Conservation (phyloP, 2,329 filamentous ascomycete genomes). For the Trichophyton rubrum region DNA sequence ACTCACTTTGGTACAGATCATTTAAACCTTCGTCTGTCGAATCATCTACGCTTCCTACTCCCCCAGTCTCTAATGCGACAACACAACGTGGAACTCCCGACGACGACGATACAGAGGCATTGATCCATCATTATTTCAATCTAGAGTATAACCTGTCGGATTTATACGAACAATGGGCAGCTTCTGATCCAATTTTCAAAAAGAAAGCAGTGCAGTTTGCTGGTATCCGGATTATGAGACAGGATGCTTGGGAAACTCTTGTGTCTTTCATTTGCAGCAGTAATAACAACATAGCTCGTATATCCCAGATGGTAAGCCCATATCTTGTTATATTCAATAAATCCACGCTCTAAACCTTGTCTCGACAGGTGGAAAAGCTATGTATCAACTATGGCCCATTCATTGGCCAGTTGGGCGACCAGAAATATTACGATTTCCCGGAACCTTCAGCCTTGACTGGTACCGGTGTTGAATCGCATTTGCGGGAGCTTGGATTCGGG, state of each 20-base stretch:
- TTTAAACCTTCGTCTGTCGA: slow-evolving; percentile 38
- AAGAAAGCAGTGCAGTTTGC: slow-evolving; percentile 76
- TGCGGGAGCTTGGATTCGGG: slow-evolving; percentile 79
- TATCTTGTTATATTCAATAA: neutral
- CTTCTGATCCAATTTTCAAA: slow-evolving; percentile 74
- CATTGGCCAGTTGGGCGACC: slow-evolving; percentile 56
- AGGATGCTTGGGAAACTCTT: slow-evolving; percentile 92
- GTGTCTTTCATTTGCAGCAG: slow-evolving; percentile 95
- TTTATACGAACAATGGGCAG: slow-evolving; percentile 80
- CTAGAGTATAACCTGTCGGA: slow-evolving; percentile 60
- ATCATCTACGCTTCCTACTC: slow-evolving; percentile 23
- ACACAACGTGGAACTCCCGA: slow-evolving; percentile 16
- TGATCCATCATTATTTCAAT: slow-evolving; percentile 79
- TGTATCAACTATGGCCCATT: slow-evolving; percentile 73
- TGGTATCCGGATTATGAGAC: slow-evolving; percentile 80
- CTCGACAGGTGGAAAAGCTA: slow-evolving; percentile 60
- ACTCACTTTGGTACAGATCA: slow-evolving; percentile 66
- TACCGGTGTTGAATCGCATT: slow-evolving; percentile 61
- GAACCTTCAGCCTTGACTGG: slow-evolving; percentile 58
- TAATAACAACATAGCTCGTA: slow-evolving; percentile 94
- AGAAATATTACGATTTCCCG: slow-evolving; percentile 80
- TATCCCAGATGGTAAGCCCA: slow-evolving; percentile 71
- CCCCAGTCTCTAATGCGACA: slow-evolving; percentile 23
- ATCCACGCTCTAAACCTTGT: neutral
- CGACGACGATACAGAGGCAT: slow-evolving; percentile 57